These are phyloP conservation scores for Penicillium sp. DNA, from an alignment of 2,329 filamentous ascomycete genomes.

Conservation along the genomic window DNA sequence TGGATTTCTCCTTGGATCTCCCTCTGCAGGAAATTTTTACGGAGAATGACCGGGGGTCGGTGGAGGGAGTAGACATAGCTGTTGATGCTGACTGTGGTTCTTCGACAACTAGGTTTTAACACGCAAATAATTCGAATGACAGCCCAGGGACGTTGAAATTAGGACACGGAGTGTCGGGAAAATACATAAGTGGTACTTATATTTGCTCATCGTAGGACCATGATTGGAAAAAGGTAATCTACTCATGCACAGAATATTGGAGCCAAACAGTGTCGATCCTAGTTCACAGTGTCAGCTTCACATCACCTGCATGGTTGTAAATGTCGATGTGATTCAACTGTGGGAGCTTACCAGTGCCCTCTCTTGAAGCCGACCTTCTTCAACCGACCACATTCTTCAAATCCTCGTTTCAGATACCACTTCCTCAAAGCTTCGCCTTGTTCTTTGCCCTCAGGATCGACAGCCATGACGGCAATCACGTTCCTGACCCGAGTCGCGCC, in stretches of 20 bases:
- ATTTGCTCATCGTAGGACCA: too few species aligned
- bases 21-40: too few species aligned
- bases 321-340: neutral
- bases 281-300: neutral
- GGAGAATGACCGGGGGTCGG: too few species aligned
- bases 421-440: constrained; percentile 37
- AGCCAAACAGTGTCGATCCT: constrained; percentile 24
- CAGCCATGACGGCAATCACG: constrained; percentile 43
- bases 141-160: too few species aligned
- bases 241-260: constrained; percentile 11
- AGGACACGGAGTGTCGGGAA: too few species aligned
- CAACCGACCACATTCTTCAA: constrained; percentile 42
- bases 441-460: constrained; percentile 37
- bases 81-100: too few species aligned
- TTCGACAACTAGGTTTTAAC: too few species aligned
- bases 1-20: too few species aligned
- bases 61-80: too few species aligned
- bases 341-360: constrained; percentile 33
- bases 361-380: constrained; percentile 43
- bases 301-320: neutral
- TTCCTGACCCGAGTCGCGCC: constrained; percentile 18
- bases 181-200: too few species aligned
- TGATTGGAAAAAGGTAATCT: neutral
- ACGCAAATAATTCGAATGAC: too few species aligned
- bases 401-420: constrained; percentile 44